Base-by-base conservation (phyloP, 345 rosid species). In the Triadica sebifera region DNA sequence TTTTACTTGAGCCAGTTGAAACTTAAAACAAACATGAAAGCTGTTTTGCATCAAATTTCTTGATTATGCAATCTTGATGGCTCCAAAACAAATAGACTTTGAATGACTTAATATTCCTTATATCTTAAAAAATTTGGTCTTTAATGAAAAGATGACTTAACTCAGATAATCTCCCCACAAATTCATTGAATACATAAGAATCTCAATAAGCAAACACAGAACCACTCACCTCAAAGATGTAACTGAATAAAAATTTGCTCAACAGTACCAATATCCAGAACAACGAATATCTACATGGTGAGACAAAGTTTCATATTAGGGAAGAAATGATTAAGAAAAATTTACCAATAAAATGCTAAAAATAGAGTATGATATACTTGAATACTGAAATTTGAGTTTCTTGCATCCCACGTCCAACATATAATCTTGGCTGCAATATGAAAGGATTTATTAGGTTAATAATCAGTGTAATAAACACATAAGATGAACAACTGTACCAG, bases 341-440 rank as follows among this genome's bases (percentile, higher is more conserved):
- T 46, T 67, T 62, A 74, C 69, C 12, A 61, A n/a, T 19, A 69
- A 83, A 56, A 83, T 53, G 60, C 63, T 74, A 4, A 69, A 74
- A 45, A 70, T 59, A 72, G 74, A 65, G 78, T 16, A 70, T 63
- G 61, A 49, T 74, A 69, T 94, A 94, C 98, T 92, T 94, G 89
- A 92, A 83, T 67, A 85, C 86, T 16, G 97, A 90, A 74, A 94
- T 74, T 83, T 92, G 97, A 65, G 92, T 89, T 86, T 94, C 98
- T 81, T 94, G 98, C 95, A 94, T 85, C 80, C 98, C 98, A 65
- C 93, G 87, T 71, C 98, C 98, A 69, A 92, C 79, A 68, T 82
- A 94, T 85, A 87, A 82, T 83, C 93, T 86, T 79, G 97, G 90
- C 98, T 94, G 82, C 87, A 85, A 12, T 34, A 80, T 50, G 72